Conservation (phyloP, 1,139 yeast species). For the Sugiyamaella sp. region DNA sequence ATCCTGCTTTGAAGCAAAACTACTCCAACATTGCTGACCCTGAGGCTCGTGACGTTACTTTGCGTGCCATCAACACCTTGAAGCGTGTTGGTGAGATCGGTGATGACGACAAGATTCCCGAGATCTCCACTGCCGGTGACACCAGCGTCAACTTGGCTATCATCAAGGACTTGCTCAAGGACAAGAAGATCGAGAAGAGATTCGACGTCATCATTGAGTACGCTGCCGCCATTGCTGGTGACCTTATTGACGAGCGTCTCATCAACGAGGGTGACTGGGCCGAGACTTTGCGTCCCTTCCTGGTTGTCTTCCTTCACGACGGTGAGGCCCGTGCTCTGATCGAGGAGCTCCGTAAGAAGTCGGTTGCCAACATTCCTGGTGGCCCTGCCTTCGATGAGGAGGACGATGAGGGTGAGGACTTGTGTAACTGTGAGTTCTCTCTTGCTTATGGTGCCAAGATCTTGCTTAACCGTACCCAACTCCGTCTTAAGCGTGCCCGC, state of each 20-base stretch:
- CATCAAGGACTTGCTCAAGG: slow-evolving; percentile 71
- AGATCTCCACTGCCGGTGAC: slow-evolving; percentile 98
- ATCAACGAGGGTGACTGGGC: slow-evolving; percentile 93
- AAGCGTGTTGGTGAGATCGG: slow-evolving; percentile 98
- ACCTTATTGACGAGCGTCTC: slow-evolving; percentile 96
- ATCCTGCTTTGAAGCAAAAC: slow-evolving; percentile 95
- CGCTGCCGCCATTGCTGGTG: slow-evolving; percentile 97
- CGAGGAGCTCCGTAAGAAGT: slow-evolving; percentile 93
- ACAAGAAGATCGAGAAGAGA: slow-evolving; percentile 69
- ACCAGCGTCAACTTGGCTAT: slow-evolving; percentile 81
- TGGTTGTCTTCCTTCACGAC: slow-evolving; percentile 95
- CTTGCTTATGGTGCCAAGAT: slow-evolving; percentile 99
- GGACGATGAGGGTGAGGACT: slow-evolving; percentile 99
- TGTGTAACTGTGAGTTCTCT: slow-evolving; percentile 99
- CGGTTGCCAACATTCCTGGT: slow-evolving; percentile 96
- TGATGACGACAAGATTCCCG: slow-evolving; percentile 88
- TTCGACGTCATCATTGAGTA: slow-evolving; percentile 76
- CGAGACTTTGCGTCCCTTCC: slow-evolving; percentile 85
- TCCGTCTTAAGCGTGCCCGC: slow-evolving; percentile 99
- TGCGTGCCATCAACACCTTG: slow-evolving; percentile 95
- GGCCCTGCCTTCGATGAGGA: slow-evolving; percentile 97
- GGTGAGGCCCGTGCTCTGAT: slow-evolving; percentile 86
- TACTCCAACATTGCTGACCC: slow-evolving; percentile 98
- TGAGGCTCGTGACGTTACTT: slow-evolving; percentile 98
- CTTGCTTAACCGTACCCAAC: slow-evolving; percentile 98